Conservation (phyloP, 208 protist genomes). For the Crithidia expoeki region DNA sequence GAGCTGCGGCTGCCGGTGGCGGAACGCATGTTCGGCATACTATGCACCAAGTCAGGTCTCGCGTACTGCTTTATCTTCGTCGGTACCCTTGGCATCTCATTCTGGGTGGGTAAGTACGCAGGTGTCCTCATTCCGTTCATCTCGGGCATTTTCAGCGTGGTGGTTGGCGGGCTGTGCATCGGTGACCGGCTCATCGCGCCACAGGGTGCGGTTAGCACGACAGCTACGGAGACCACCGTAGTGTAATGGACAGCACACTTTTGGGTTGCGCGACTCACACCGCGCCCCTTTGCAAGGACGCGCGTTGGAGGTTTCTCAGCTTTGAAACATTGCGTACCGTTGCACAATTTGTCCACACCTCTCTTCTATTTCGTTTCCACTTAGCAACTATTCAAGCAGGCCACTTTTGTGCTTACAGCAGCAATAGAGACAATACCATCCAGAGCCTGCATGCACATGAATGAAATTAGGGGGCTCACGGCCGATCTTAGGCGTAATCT, state of each 20-base stretch:
- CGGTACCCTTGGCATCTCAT: slow-evolving; percentile 55
- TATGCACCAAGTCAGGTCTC: slow-evolving; percentile 38
- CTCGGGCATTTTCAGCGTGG: slow-evolving; percentile 37
- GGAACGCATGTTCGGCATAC: slow-evolving; percentile 38
- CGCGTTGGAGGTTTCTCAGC: too few species aligned
- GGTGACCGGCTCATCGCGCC: slow-evolving; percentile 22
- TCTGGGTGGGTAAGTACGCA: slow-evolving; percentile 35
- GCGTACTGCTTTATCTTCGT: slow-evolving; percentile 54
- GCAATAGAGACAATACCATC: background rate
- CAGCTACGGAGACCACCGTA: slow-evolving; percentile 16
- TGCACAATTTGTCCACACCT: background rate
- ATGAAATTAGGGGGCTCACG: too few species aligned
- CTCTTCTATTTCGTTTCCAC: background rate
- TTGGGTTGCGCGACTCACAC: too few species aligned
- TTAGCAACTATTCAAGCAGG: too few species aligned
- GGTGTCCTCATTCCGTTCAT: slow-evolving; percentile 49
- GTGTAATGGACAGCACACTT: slow-evolving; percentile 23
- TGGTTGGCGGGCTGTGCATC: slow-evolving; percentile 36
- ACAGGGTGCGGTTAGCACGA: slow-evolving; percentile 11
- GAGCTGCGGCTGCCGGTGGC: slow-evolving; percentile 40
- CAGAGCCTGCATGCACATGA: too few species aligned
- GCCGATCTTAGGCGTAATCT: too few species aligned
- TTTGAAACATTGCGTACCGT: background rate
- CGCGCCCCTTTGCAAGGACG: too few species aligned
- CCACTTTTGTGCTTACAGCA: too few species aligned